Percentiles rank a stretch among this genome's conserved stretches.
Conservation (phyloP, 2,329 filamentous ascomycete species). For the Bipolaris victoriae region DNA sequence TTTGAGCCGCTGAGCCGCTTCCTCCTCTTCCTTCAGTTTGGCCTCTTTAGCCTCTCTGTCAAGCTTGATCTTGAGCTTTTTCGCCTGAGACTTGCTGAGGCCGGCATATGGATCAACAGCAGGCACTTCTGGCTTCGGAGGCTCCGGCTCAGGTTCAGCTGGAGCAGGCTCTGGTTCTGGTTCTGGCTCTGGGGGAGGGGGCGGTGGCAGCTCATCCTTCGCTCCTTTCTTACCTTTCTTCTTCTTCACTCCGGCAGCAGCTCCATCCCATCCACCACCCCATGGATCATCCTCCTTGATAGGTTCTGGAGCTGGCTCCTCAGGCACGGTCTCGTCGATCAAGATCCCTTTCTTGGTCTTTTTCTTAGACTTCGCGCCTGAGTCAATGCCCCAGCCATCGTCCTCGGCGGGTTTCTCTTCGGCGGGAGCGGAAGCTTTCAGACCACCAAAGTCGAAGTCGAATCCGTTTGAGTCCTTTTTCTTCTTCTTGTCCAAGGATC, state of each 20-base stretch:
- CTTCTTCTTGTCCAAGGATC: slow-evolving; percentile 44
- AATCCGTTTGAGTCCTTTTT: slow-evolving; percentile 45
- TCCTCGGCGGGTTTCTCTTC: slow-evolving; percentile 39
- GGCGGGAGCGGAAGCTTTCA: slow-evolving; percentile 24
- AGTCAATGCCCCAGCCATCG: slow-evolving; percentile 41
- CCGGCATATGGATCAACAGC: slow-evolving; percentile 40
- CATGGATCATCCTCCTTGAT: slow-evolving; percentile 40
- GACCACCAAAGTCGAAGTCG: slow-evolving; percentile 47
- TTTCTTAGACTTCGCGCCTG: slow-evolving; percentile 54
- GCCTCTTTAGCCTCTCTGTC: slow-evolving; percentile 35
- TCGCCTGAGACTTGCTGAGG: slow-evolving; percentile 39
- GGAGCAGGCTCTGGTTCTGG: slow-evolving; percentile 8
- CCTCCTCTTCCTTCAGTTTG: slow-evolving; percentile 25
- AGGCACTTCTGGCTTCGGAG: slow-evolving; percentile 50
- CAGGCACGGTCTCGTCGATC: slow-evolving; percentile 37
- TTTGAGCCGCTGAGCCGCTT: slow-evolving; percentile 25
- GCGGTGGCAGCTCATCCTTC: slow-evolving; percentile 27
- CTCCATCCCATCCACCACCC: slow-evolving; percentile 33
- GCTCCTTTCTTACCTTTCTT: slow-evolving; percentile 41
- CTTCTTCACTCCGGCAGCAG: slow-evolving; percentile 29
- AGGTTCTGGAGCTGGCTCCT: slow-evolving; percentile 29
- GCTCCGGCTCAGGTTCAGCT: slow-evolving; percentile 35
- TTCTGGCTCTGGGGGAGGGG: slow-evolving; percentile 24
- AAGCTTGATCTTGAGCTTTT: slow-evolving; percentile 47
- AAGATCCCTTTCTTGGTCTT: slow-evolving; percentile 45